Conservation (phyloP, 345 rosid genomes). For the Streptanthus diversifolius region DNA sequence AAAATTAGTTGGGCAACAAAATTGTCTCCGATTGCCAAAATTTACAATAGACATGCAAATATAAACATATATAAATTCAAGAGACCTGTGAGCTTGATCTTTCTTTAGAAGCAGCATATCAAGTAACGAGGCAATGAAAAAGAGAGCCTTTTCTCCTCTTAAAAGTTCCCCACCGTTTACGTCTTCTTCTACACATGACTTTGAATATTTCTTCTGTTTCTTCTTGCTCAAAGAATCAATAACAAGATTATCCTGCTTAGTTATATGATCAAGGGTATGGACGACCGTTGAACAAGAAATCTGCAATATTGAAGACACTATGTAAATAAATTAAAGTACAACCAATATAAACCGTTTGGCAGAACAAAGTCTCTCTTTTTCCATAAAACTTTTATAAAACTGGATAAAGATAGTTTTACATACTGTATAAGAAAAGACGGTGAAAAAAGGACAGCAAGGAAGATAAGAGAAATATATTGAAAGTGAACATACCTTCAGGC, state of each 20-base stretch:
- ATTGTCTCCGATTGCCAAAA: slow-evolving; percentile 8
- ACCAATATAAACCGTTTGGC: slow-evolving; percentile 6
- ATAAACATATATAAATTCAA: slow-evolving; percentile 9
- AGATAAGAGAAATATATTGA: background rate
- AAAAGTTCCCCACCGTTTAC: slow-evolving; percentile 28
- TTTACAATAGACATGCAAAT: background rate
- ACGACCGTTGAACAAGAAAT: slow-evolving; percentile 54
- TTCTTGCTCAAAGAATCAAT: slow-evolving; percentile 44
- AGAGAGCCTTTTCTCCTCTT: slow-evolving; percentile 45
- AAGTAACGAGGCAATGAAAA: slow-evolving; percentile 63
- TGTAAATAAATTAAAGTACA: background rate
- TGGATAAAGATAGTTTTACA: background rate
- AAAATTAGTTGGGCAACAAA: slow-evolving; percentile 2
- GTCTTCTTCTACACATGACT: slow-evolving; percentile 28
- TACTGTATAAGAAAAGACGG: background rate
- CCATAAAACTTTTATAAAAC: background rate
- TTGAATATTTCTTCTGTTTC: slow-evolving; percentile 57
- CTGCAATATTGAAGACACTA: slow-evolving; percentile 44
- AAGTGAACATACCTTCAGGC: slow-evolving; percentile 54
- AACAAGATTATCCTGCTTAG: slow-evolving; percentile 36
- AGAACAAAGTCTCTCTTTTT: background rate
- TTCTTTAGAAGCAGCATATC: slow-evolving; percentile 77
- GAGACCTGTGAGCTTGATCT: slow-evolving; percentile 68
- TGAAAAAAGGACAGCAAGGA: background rate
- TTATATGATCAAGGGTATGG: slow-evolving; percentile 47